Base-by-base conservation (phyloP, 2,329 filamentous ascomycete species). In the Ampelomyces quisqualis region DNA sequence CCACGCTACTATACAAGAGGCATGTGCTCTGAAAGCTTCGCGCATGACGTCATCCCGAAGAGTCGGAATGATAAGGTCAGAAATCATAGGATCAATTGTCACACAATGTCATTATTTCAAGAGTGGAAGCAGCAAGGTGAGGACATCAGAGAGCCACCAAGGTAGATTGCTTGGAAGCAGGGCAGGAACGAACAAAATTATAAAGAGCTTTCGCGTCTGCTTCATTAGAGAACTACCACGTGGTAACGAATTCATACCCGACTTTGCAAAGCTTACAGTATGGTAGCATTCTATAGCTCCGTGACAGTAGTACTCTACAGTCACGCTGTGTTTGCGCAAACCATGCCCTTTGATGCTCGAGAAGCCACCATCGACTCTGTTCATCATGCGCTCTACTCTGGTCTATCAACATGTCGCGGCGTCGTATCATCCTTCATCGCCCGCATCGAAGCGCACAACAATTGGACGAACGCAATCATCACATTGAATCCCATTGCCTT, bases 291-390 rank as follows among this genome's bases (percentile, higher is more conserved):
- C 6, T 17, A 21, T n/a, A 6, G 19, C 5, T 7, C 49, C 2
- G 13, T 17, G 6, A 2, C 40, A 6, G 26, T 27, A 20, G 37
- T 49, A 3, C 20, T 60, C 22, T 45, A 43, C 27, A 41, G 40
- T 28, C 40, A 47, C 4, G 11, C 39, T 3, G 39, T 29, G 4
- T 23, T 38, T 7, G 41, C 35, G 8, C 53, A 58, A 43, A 44
- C 44, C 34, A 56, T 75, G 53, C 57, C 60, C 18, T 74, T 81
- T 45, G 77, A 82, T 43, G 64, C 75, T 8, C 68, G 76, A 36
- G 80, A 83, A 65, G 77, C 81, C 2, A 82, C 80, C 0, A 77
- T 85, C 43, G 67, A 75, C 20, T 71, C 71, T 1, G 72, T 82
- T 6, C 81, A 84, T 45, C 66, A 75, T 52, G 74, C 75, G 7